Conservation (phyloP, 352 stramenopile genomes). For the Phytophthora agathidicida region DNA sequence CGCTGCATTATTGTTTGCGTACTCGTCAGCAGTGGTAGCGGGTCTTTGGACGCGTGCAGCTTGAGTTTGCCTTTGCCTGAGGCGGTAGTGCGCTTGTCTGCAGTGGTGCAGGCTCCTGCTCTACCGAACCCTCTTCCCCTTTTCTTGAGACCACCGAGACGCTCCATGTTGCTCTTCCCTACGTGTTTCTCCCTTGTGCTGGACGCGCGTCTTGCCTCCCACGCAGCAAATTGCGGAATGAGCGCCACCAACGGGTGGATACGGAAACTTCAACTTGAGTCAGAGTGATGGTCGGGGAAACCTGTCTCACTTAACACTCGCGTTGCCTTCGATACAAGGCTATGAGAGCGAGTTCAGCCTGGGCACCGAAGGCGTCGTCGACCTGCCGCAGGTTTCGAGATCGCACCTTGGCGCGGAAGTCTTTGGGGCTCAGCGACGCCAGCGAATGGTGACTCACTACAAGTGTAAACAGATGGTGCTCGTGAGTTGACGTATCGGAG, state of each 20-base stretch:
- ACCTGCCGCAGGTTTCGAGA: conserved; percentile 51
- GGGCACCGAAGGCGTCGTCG: conserved; percentile 36
- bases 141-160: conserved; percentile 12
- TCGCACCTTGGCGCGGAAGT: conserved; percentile 62
- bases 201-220: conserved; percentile 1
- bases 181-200: background rate
- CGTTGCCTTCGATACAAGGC: conserved; percentile 53
- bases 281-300: conserved; percentile 54
- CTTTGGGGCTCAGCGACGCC: conserved; percentile 46
- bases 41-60: conserved; percentile 19
- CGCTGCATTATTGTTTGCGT: conserved; percentile 6
- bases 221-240: conserved; percentile 35
- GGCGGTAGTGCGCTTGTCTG: background rate
- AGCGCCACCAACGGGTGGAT: conserved; percentile 1
- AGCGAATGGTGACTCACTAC: conserved; percentile 42
- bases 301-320: conserved; percentile 12
- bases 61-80: conserved; percentile 34
- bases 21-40: conserved; percentile 24
- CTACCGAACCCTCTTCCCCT: background rate
- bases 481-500: background rate
- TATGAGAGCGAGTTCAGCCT: conserved; percentile 51
- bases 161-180: conserved; percentile 23
- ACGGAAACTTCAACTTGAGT: conserved; percentile 33
- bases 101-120: background rate
- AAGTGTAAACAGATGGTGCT: conserved; percentile 26